These are phyloP conservation scores for Pythium scleroteichum DNA, from an alignment of 352 stramenopile genomes.

Conservation along the genomic window DNA sequence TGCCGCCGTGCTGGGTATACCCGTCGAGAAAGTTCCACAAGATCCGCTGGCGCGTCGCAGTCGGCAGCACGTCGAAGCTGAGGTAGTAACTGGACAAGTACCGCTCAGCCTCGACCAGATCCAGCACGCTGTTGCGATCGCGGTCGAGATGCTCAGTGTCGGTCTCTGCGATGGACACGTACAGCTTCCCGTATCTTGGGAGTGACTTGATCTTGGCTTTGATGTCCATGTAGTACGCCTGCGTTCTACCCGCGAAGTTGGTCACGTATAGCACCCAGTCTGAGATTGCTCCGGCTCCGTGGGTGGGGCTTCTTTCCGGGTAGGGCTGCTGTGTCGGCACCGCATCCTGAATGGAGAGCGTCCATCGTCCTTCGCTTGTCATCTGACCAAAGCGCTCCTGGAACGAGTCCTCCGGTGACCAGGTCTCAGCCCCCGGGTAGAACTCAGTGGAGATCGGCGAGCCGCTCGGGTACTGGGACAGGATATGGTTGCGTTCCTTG, in stretches of 20 bases:
- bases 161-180: slow-evolving; percentile 49
- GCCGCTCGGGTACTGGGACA: slow-evolving; percentile 62
- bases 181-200: slow-evolving; percentile 71
- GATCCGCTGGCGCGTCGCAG: slow-evolving; percentile 37
- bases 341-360: slow-evolving; percentile 49
- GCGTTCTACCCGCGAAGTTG: slow-evolving; percentile 52
- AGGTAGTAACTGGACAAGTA: slow-evolving; percentile 58
- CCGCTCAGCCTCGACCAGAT: slow-evolving; percentile 49
- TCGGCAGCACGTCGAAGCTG: slow-evolving; percentile 45
- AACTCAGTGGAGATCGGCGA: slow-evolving; percentile 50
- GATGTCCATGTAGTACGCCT: slow-evolving; percentile 70
- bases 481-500: slow-evolving; percentile 42
- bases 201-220: slow-evolving; percentile 57
- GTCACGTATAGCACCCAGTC: slow-evolving; percentile 76
- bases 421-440: slow-evolving; percentile 45
- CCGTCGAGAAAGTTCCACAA: slow-evolving; percentile 49
- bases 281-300: slow-evolving; percentile 59
- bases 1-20: slow-evolving; percentile 44
- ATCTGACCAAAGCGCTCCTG: slow-evolving; percentile 43
- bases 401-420: slow-evolving; percentile 73
- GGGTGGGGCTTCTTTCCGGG: slow-evolving; percentile 4
- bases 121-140: slow-evolving; percentile 56
- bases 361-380: slow-evolving; percentile 61
- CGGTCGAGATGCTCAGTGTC: slow-evolving; percentile 66
- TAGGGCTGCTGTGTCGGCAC: not conserved